Evolutionary conservation across 805 yeast genomes (phyloP), one percentile per base, ranked within the genome.

Genomic region (Spathaspora passalidarum): DNA sequence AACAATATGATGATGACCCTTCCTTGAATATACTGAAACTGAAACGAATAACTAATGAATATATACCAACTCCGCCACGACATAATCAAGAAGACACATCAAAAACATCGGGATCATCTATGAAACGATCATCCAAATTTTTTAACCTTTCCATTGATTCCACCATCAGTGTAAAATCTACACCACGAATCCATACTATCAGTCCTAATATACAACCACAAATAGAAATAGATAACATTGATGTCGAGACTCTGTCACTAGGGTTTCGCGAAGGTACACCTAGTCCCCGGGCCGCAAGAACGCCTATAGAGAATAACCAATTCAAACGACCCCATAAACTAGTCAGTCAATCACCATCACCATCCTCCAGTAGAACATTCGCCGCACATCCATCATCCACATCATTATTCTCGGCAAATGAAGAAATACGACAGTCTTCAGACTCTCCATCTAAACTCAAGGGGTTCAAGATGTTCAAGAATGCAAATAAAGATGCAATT

Each of bases 301-400:
- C 45, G 16, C 45, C 45, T n/a, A 13, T 16, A 11, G 39, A 42
- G 32, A 29, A 18, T 7, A 67, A 66, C 48, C 70, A 69, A 49
- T 72, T 69, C 55, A 72, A 72, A 48, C 56, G 77, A 26, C 77
- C 77, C 1, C 76, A 70, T 51, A 63, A 66, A 45, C 57, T 72
- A 42, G 68, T 72, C 18, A 69, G 75, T 48, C 75, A 72, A 49
- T 62, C 70, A 14, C 77, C 77, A 4, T 69, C 75, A 11, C 75
- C 74, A 4, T 57, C 65, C 20, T 51, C 62, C 20, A 53, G 46
- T 39, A 50, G 51, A 41, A n/a, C 42, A 16, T 39, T 45, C 35
- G 14, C 52, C 18, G 37, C 51, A 21, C 32, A 40, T 36, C 23
- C 41, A 38, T 17, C 26, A 34, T 3, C 42, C 4, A 32, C 21